Evolutionary conservation across 202 grass and related monocot species (phyloP), one percentile per base, ranked within the genome.

Genomic region (Zoysia matrella): DNA sequence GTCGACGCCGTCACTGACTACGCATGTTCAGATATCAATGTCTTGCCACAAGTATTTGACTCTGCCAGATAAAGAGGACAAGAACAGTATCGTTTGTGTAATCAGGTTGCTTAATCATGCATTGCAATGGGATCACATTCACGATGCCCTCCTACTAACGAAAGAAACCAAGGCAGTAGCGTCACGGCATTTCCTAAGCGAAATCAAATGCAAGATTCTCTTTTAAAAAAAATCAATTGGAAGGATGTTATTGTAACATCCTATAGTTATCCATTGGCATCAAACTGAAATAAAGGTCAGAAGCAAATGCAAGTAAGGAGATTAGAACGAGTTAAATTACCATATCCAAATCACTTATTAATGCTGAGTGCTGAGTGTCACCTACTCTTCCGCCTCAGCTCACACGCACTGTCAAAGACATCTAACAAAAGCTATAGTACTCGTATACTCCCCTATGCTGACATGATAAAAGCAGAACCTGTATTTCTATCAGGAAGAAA

Each of bases 401-500:
- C 40, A 57, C 6, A 60, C 53, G 2, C 55, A 13, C 47, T 76
- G 42, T 76, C 57, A 63, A 76, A 69, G 53, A 30, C 52, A 76
- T 58, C 81, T 75, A 83, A 60, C 12, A 12, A 73, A 89, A 77
- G 53, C 78, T 80, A 79, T 11, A 49, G 45, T 70, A 60, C 16
- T 80, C 16, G 22, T 22, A 22, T 22, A 22, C 43, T 49, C 66
- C 78, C 60, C 53, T 80, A 80, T 71, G 52, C 15, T 15, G 64
- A 56, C 36, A 69, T 69, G 69, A 36, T 61, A 61, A 36, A 48
- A 74, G 56, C 46, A 78, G 52, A 84, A 42, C 67, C 69, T 58
- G 75, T 83, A 83, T 83, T 80, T 86, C 73, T 89, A 75, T 82
- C 22, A 22, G 22, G 22, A 52, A 63, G 52, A 69, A 47, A 57